Conservation (phyloP, 805 yeast species). For the Myxozyma lipomycoides region DNA sequence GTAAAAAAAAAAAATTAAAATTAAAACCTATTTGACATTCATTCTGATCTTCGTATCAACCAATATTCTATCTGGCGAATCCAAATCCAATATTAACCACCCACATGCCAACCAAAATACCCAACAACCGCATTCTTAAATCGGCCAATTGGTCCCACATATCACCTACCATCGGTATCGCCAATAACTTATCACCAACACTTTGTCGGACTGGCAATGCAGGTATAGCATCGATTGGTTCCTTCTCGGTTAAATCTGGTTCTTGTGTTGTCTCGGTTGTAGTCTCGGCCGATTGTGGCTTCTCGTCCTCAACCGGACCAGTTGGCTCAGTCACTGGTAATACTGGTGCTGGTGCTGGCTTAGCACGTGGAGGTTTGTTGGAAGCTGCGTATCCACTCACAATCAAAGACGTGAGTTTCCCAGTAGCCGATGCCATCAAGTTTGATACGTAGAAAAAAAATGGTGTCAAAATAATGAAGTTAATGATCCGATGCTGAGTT, state of each 20-base stretch:
- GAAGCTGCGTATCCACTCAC: slow-evolving; percentile 14
- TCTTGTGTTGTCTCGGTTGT: neutral
- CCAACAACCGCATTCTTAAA: slow-evolving; percentile 13
- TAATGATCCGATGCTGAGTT: slow-evolving; percentile 6
- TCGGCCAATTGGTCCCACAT: slow-evolving; percentile 14
- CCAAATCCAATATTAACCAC: slow-evolving; percentile 17
- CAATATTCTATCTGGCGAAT: neutral
- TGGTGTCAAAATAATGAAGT: slow-evolving; percentile 23
- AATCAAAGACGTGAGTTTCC: slow-evolving; percentile 17
- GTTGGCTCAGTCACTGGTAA: slow-evolving; percentile 4
- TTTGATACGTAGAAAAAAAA: slow-evolving; percentile 21
- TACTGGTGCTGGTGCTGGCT: slow-evolving; percentile 4
- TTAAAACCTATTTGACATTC: neutral
- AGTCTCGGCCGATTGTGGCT: neutral
- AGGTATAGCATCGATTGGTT: neutral
- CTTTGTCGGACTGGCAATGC: neutral
- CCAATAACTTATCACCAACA: neutral
- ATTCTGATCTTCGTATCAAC: too few species aligned
- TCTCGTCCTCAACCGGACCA: neutral
- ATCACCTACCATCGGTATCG: slow-evolving; percentile 9
- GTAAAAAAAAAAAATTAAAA: neutral
- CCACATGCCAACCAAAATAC: slow-evolving; percentile 21
- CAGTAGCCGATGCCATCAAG: slow-evolving; percentile 23
- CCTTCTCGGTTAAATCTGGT: neutral
- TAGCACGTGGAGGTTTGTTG: slow-evolving; percentile 4